phyloP scores from a whole-genome alignment of 192 early-diverging fungal species.

The Helicostylum pulchrum region DNA sequence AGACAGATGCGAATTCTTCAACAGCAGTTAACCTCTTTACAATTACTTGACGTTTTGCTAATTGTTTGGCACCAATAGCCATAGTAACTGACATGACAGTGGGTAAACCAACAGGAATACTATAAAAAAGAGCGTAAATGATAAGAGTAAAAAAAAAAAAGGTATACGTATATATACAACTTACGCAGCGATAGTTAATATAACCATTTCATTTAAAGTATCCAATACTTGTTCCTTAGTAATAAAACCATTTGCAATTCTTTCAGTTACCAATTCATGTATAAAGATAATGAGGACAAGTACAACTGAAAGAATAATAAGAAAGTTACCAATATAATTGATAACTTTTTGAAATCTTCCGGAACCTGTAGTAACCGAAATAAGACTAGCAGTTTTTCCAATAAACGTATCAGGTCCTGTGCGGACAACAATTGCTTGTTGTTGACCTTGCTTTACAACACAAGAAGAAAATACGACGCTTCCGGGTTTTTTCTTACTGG shows the following conservation, averaged over 20 bases:
- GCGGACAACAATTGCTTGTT: conserved; percentile 65
- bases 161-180: neutral
- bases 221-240: conserved; percentile 54
- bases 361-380: conserved; percentile 61
- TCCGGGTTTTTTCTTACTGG: conserved; percentile 54
- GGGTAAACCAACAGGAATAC: conserved; percentile 77
- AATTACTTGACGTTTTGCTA: conserved; percentile 73
- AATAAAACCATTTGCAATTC: conserved; percentile 31
- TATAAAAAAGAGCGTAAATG: neutral
- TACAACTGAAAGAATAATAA: conserved; percentile 59
- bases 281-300: conserved; percentile 57
- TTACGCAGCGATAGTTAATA: conserved; percentile 70
- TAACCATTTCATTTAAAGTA: conserved; percentile 59
- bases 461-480: conserved; percentile 66
- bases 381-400: conserved; percentile 69
- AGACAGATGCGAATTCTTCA: conserved; percentile 75
- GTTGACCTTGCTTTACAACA: conserved; percentile 71
- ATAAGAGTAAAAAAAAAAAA: neutral
- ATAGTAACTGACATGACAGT: conserved; percentile 82
- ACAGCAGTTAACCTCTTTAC: conserved; percentile 77
- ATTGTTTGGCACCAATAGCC: conserved; percentile 74
- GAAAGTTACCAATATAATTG: conserved; percentile 72
- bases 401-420: conserved; percentile 74
- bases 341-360: conserved; percentile 82
- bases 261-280: conserved; percentile 23